Conservation (phyloP, 371 early-diverging fungal species). For the Mortierella sp. region DNA sequence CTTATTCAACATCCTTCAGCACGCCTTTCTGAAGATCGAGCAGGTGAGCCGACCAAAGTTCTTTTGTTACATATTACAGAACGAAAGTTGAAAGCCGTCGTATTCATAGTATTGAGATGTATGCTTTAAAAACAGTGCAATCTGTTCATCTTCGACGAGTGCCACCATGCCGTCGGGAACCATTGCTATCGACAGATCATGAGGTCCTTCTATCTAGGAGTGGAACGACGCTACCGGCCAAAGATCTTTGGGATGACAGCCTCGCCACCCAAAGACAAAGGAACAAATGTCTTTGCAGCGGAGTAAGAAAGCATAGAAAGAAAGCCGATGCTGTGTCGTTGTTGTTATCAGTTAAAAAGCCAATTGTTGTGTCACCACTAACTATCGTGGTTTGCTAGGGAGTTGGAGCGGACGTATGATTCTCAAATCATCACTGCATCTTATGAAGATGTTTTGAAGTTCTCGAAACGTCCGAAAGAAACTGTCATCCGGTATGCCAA, state of each 20-base stretch:
- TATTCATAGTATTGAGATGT: too few species aligned
- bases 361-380: too few species aligned
- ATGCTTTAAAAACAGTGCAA: constrained; percentile 22
- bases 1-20: constrained; percentile 75
- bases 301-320: constrained; percentile 4
- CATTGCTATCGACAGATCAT: constrained; percentile 22
- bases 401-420: constrained; percentile 14
- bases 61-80: too few species aligned
- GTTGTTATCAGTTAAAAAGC: too few species aligned
- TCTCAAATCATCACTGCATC: constrained; percentile 15
- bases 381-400: constrained; percentile 1
- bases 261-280: constrained; percentile 66
- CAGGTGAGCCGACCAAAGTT: constrained; percentile 53
- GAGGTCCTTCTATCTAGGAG: constrained; percentile 16
- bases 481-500: constrained; percentile 3
- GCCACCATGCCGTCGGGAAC: constrained; percentile 19
- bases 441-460: constrained; percentile 18
- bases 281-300: constrained; percentile 39
- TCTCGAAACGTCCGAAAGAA: constrained; percentile 8
- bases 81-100: too few species aligned
- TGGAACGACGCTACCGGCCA: constrained; percentile 59
- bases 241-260: constrained; percentile 95
- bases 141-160: constrained; percentile 32
- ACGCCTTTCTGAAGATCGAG: constrained; percentile 71
- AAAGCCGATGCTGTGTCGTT: too few species aligned